Percentiles rank a stretch among this genome's conserved stretches.
phyloP scores from a whole-genome alignment of 768 basidiomycete genomes.

The Mycena albidolilacea region DNA sequence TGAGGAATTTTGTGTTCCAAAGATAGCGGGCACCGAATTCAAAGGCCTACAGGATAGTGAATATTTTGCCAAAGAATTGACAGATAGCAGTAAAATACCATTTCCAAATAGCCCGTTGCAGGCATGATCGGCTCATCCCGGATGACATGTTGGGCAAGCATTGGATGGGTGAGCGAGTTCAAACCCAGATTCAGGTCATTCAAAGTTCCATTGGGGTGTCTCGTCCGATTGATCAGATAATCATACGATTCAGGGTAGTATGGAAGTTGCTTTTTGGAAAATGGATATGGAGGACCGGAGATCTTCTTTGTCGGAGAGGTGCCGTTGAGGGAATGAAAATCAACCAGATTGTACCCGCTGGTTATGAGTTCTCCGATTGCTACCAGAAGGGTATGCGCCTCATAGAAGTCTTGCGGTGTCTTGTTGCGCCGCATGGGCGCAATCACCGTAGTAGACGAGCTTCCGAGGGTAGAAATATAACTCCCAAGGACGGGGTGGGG shows the following conservation, averaged over 20 bases:
- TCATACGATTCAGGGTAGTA: slow-evolving; percentile 30
- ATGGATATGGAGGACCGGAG: slow-evolving; percentile 48
- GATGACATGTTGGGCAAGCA: slow-evolving; percentile 58
- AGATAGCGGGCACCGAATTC: too few relatives aligned
- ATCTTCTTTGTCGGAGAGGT: background rate
- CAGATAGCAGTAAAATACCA: slow-evolving; percentile 44
- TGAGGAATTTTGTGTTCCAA: too few relatives aligned
- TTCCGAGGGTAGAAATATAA: slow-evolving; percentile 47
- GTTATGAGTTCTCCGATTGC: slow-evolving; percentile 42
- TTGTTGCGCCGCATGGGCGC: background rate
- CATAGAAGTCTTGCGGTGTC: slow-evolving; percentile 41
- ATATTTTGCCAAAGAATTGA: background rate
- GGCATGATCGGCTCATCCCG: slow-evolving; percentile 58
- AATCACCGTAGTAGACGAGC: slow-evolving; percentile 38
- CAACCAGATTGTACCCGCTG: slow-evolving; percentile 36
- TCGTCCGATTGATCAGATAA: slow-evolving; percentile 36
- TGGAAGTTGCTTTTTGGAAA: slow-evolving; percentile 41
- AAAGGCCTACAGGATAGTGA: background rate
- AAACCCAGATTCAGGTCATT: slow-evolving; percentile 52
- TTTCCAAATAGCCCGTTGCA: slow-evolving; percentile 54
- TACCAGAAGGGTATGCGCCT: slow-evolving; percentile 40
- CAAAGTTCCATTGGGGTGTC: slow-evolving; percentile 50
- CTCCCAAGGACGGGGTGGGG: slow-evolving; percentile 57
- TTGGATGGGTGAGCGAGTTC: slow-evolving; percentile 51
- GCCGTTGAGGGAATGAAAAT: slow-evolving; percentile 51